Conservation (phyloP, 208 protist genomes). For the Vickermania ingenoplastis region DNA sequence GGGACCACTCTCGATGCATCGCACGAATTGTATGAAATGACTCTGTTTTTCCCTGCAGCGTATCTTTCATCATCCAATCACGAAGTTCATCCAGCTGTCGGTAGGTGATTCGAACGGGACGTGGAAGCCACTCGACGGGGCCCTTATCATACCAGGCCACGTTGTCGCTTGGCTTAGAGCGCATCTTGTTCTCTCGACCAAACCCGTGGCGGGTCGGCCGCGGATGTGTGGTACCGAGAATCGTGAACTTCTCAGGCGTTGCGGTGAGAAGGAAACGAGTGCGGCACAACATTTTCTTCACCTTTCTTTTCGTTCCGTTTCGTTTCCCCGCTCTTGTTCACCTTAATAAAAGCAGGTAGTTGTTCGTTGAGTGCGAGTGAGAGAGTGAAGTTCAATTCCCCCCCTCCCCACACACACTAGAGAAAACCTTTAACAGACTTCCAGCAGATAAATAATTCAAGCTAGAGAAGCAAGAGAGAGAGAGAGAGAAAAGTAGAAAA, state of each 20-base stretch:
- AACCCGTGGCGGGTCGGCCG: constrained; percentile 57
- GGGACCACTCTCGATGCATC: constrained; percentile 80
- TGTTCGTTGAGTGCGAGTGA: not conserved
- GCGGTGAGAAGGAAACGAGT: constrained; percentile 30
- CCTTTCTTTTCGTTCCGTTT: not conserved
- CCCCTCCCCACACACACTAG: not conserved
- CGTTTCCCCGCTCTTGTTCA: not conserved
- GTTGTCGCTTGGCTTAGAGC: constrained; percentile 84
- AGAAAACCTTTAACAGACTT: not conserved
- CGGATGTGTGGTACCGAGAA: constrained; percentile 64
- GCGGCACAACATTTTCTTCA: constrained; percentile 21
- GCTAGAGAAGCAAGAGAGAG: no score
- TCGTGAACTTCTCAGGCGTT: constrained; percentile 60
- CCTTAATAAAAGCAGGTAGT: not conserved
- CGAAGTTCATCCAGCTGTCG: constrained; percentile 70
- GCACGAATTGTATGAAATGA: constrained; percentile 70
- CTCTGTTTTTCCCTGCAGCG: constrained; percentile 46
- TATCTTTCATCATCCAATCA: constrained; percentile 88
- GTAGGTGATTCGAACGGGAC: constrained; percentile 75
- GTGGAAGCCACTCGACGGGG: constrained; percentile 84
- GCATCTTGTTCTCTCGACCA: constrained; percentile 80
- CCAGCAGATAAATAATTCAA: not conserved
- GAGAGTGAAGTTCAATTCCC: not conserved
- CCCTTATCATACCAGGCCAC: constrained; percentile 85
- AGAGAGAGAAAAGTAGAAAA: no score